phyloP scores from a whole-genome alignment of 2,329 filamentous ascomycete genomes.

The Alternaria incomplexa region DNA sequence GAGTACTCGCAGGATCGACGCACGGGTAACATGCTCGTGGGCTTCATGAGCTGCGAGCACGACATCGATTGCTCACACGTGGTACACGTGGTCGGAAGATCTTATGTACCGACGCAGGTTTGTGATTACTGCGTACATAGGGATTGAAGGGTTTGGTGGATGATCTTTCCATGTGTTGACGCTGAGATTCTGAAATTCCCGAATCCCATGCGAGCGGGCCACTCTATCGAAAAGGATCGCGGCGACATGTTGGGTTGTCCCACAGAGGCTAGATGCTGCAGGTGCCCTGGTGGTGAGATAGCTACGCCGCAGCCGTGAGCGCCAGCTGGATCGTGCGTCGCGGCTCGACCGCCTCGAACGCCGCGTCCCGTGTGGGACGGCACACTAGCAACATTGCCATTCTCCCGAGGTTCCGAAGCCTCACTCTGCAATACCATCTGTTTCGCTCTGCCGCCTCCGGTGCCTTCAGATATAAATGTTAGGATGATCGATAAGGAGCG shows the following conservation, averaged over 20 bases:
- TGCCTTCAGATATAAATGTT: not conserved
- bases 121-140: not conserved
- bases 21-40: not conserved
- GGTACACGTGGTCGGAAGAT: not conserved
- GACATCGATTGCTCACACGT: not conserved
- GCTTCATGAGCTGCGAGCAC: not conserved
- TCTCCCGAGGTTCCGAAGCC: not conserved
- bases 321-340: not conserved
- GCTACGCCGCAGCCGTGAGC: not conserved
- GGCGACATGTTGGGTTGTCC: not conserved
- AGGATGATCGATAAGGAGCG: not conserved
- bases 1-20: not conserved
- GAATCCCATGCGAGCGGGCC: not conserved
- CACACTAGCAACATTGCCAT: not conserved
- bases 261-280: not conserved
- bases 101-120: not conserved
- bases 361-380: not conserved
- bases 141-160: not conserved
- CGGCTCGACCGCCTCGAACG: not conserved
- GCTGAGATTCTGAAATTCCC: not conserved
- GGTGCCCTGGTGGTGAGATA: not conserved
- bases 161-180: not conserved
- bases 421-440: not conserved
- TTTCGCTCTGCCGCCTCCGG: not conserved
- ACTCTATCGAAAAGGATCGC: not conserved